phyloP scores from a whole-genome alignment of 2,329 filamentous ascomycete species.

The Bretziella fagacearum region DNA sequence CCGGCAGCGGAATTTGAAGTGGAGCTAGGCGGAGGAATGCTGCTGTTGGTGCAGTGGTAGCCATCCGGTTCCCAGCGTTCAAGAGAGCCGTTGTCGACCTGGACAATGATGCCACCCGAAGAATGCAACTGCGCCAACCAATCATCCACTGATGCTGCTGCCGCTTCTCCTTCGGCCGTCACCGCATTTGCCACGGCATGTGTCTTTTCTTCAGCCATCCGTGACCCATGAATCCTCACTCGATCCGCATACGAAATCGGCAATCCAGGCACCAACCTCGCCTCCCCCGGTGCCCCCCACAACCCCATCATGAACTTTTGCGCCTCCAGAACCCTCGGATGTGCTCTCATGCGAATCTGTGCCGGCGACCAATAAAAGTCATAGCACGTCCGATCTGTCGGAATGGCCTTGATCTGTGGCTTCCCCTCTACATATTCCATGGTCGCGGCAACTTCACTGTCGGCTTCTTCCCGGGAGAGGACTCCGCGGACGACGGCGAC shows the following conservation, averaged over 20 bases:
- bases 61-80: too few relatives aligned
- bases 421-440: constrained; percentile 34
- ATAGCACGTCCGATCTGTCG: not conserved
- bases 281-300: not conserved
- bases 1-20: constrained; percentile 57
- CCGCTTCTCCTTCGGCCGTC: too few relatives aligned
- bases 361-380: not conserved
- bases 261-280: not conserved
- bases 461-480: constrained; percentile 37
- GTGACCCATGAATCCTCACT: not conserved
- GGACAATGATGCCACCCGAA: not conserved
- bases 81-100: not conserved
- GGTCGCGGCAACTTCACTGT: constrained; percentile 27
- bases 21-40: constrained; percentile 43
- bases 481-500: constrained; percentile 50
- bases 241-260: constrained; percentile 30
- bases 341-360: not conserved
- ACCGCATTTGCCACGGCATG: too few relatives aligned
- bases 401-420: not conserved
- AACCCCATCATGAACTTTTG: not conserved
- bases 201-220: not conserved
- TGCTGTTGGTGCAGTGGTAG: too few relatives aligned
- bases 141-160: too few relatives aligned
- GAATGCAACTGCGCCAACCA: too few relatives aligned
- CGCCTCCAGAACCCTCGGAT: not conserved